Evolutionary conservation across 768 basidiomycete species (phyloP).

Genomic region (Hemileccinum rubropunctum): DNA sequence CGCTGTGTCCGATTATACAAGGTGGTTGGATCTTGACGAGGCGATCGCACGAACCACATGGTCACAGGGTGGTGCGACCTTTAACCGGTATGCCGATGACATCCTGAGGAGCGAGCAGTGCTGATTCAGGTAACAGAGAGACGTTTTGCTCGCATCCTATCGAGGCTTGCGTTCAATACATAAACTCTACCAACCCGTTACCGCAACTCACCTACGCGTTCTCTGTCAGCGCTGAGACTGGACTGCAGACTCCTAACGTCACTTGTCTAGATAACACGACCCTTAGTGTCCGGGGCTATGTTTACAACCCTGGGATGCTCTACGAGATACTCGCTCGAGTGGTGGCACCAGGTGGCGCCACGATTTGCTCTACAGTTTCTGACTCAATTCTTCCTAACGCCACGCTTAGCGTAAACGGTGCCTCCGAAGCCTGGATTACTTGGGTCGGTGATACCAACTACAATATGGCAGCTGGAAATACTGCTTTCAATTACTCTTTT

Average conservation of each 20-base stretch:
- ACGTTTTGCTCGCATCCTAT: slow-evolving; percentile 70
- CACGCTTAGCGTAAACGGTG: slow-evolving; percentile 44
- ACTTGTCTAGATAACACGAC: slow-evolving; percentile 58
- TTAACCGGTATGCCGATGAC: slow-evolving; percentile 42
- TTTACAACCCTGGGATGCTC: slow-evolving; percentile 56
- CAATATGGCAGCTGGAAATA: slow-evolving; percentile 58
- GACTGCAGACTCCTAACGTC: slow-evolving; percentile 54
- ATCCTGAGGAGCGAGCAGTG: background rate
- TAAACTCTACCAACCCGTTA: slow-evolving; percentile 36
- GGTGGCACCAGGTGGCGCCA: slow-evolving; percentile 29
- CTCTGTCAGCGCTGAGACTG: slow-evolving; percentile 42
- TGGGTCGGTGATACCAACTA: slow-evolving; percentile 79
- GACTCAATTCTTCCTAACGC: slow-evolving; percentile 39
- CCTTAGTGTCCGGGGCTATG: slow-evolving; percentile 51
- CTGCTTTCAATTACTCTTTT: slow-evolving; percentile 58
- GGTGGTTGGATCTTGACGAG: slow-evolving; percentile 71
- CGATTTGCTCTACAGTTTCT: slow-evolving; percentile 32
- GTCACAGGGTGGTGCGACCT: slow-evolving; percentile 48
- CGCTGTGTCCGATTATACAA: slow-evolving; percentile 41
- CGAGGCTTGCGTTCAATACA: slow-evolving; percentile 59
- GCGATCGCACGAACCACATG: slow-evolving; percentile 57
- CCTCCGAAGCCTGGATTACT: slow-evolving; percentile 58
- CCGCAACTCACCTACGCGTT: slow-evolving; percentile 47
- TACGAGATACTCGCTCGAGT: slow-evolving; percentile 64
- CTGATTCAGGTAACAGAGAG: slow-evolving; percentile 31